phyloP scores from a whole-genome alignment of 371 early-diverging fungal genomes.

The Rhizopus arrhizus region DNA sequence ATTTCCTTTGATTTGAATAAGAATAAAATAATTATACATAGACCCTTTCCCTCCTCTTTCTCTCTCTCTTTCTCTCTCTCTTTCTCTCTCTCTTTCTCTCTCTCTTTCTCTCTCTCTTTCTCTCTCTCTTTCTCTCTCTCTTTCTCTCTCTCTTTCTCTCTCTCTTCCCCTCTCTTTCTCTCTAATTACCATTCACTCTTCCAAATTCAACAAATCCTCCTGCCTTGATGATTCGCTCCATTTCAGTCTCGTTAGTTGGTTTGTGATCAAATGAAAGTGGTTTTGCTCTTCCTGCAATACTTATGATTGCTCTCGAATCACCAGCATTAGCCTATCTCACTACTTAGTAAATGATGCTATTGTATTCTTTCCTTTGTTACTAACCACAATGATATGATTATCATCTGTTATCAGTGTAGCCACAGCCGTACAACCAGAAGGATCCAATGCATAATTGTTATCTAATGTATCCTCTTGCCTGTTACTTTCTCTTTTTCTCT shows the following conservation, averaged over 20 bases:
- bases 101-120: no score
- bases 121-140: not conserved
- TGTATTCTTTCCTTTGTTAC: not conserved
- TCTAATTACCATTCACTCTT: slow-evolving; percentile 82
- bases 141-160: not conserved
- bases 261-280: slow-evolving; percentile 91
- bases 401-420: slow-evolving; percentile 32
- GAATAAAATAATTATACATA: no score
- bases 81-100: no score
- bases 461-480: slow-evolving; percentile 49
- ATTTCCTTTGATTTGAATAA: slow-evolving; percentile 55
- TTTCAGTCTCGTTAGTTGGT: slow-evolving; percentile 78
- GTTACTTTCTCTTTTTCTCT: not conserved
- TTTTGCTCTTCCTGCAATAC: slow-evolving; percentile 66
- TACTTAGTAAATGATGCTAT: not conserved
- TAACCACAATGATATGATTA: slow-evolving; percentile 34
- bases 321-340: slow-evolving; percentile 80
- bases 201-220: slow-evolving; percentile 96
- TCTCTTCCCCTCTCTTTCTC: not conserved
- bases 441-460: slow-evolving; percentile 68
- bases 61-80: no score
- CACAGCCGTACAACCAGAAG: slow-evolving; percentile 94
- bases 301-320: slow-evolving; percentile 88
- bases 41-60: no score
- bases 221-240: slow-evolving; percentile 77